These are phyloP conservation scores for Neurospora intermedia DNA, from an alignment of 495 filamentous ascomycete species.

Conservation along the genomic window DNA sequence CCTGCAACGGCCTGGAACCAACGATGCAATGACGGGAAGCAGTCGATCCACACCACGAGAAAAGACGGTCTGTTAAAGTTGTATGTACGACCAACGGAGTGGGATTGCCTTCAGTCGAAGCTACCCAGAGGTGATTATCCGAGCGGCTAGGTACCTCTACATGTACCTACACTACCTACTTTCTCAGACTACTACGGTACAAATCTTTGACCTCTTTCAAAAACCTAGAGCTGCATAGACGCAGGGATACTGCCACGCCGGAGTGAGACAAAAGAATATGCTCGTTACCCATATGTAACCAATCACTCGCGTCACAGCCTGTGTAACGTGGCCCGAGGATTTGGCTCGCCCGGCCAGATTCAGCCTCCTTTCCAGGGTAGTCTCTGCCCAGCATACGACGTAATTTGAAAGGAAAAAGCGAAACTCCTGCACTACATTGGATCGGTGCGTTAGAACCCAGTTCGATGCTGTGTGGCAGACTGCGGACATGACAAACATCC, in stretches of 20 bases:
- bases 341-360: not conserved
- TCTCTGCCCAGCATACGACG: slow-evolving; percentile 2
- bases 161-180: no score
- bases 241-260: not conserved
- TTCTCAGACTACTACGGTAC: no score
- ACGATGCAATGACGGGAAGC: no score
- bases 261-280: not conserved
- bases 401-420: slow-evolving; percentile 15
- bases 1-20: no score
- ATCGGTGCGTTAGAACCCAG: not conserved
- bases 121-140: no score
- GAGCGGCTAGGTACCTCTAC: no score
- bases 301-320: not conserved
- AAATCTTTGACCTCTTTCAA: not conserved
- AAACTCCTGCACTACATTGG: slow-evolving; percentile 2
- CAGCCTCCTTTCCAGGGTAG: not conserved
- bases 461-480: slow-evolving; percentile 4
- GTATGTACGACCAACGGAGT: no score
- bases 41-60: no score
- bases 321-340: not conserved
- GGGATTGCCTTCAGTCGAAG: no score
- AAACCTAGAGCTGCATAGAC: not conserved
- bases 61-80: no score
- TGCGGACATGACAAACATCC: slow-evolving; percentile 11
- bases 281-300: slow-evolving; percentile 1